Evolutionary conservation across 768 basidiomycete species (phyloP).

Genomic region (Crassisporium funariophilum): DNA sequence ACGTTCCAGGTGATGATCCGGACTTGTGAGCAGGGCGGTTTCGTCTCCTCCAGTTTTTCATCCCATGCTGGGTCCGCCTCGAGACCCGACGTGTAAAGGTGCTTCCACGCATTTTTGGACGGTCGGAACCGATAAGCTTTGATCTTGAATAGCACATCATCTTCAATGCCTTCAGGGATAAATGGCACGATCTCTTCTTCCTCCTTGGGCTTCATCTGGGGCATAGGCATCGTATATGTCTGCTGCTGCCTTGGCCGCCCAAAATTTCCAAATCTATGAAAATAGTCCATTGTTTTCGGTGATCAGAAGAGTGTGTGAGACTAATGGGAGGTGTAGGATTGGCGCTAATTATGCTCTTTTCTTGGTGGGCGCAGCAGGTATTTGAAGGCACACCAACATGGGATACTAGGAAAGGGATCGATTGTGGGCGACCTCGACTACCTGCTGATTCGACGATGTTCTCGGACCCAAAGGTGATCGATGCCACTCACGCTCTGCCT

Average conservation of each 20-base stretch:
- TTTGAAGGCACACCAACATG: too few relatives aligned
- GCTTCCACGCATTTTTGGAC: constrained; percentile 47
- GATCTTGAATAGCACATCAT: constrained; percentile 23
- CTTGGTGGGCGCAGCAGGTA: neutral
- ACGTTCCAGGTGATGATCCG: constrained; percentile 76
- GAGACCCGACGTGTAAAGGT: constrained; percentile 36
- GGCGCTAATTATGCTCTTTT: too few relatives aligned
- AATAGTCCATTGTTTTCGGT: constrained; percentile 17
- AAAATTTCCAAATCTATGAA: constrained; percentile 16
- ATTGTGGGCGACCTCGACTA: constrained; percentile 8
- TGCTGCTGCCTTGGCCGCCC: constrained; percentile 14
- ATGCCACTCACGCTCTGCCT: constrained; percentile 7
- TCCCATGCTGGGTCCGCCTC: constrained; percentile 23
- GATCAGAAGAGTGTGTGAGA: neutral
- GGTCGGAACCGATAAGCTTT: constrained; percentile 43
- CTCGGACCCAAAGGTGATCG: constrained; percentile 21
- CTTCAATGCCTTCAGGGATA: constrained; percentile 14
- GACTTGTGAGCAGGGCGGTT: constrained; percentile 32
- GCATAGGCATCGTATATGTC: constrained; percentile 9
- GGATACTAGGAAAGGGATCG: constrained; percentile 10
- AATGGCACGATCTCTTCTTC: constrained; percentile 17
- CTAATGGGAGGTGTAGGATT: neutral
- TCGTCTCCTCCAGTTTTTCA: constrained; percentile 29
- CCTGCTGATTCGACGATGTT: constrained; percentile 18
- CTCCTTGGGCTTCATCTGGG: constrained; percentile 8